Conservation (phyloP, 164 flowering plant species). For the Hamamelis virginiana region DNA sequence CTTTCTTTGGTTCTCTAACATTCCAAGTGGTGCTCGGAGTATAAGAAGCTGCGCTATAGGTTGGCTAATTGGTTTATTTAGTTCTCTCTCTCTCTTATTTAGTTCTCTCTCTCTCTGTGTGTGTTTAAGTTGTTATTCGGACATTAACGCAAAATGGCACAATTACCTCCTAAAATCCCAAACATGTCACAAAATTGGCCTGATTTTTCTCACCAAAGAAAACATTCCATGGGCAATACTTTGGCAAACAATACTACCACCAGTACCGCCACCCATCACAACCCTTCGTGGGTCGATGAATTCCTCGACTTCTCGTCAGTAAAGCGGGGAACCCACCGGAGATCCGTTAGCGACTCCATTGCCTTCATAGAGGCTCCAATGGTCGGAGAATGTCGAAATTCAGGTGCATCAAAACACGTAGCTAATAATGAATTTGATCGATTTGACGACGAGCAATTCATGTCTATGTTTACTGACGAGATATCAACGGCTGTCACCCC, state of each 20-base stretch:
- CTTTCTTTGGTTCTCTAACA: slow-evolving; percentile 6
- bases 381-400: too few relatives aligned
- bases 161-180: slow-evolving; percentile 84
- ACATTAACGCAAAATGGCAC: slow-evolving; percentile 50
- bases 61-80: slow-evolving; percentile 11
- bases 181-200: slow-evolving; percentile 58
- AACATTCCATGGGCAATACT: slow-evolving; percentile 25
- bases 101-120: not conserved
- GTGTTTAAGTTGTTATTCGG: too few relatives aligned
- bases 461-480: slow-evolving; percentile 76
- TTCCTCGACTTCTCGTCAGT: slow-evolving; percentile 63
- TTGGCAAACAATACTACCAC: not conserved
- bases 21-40: not conserved
- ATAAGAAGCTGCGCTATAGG: not conserved
- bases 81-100: not conserved
- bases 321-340: slow-evolving; percentile 57
- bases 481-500: slow-evolving; percentile 28
- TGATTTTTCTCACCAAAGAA: slow-evolving; percentile 46
- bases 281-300: slow-evolving; percentile 62
- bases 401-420: not conserved
- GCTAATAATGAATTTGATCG: slow-evolving; percentile 39
- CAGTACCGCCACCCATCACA: slow-evolving; percentile 7
- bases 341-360: slow-evolving; percentile 78
- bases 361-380: slow-evolving; percentile 57
- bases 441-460: slow-evolving; percentile 73